Evolutionary conservation across 225 moss, liverwort and hornwort genomes (phyloP), one percentile per base, ranked within the genome.

Genomic region (Pseudisothecium myosuroides): DNA sequence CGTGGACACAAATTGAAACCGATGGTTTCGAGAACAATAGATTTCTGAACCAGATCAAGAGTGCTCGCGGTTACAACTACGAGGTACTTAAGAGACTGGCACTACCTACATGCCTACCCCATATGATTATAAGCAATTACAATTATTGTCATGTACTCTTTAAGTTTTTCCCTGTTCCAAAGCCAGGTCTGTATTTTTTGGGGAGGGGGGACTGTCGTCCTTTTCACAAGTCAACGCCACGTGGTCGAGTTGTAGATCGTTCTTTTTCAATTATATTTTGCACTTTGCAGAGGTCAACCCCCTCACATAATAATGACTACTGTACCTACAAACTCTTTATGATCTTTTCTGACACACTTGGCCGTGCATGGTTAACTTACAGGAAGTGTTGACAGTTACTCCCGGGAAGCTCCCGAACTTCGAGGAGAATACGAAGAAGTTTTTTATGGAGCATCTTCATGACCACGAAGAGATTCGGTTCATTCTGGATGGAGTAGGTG

Each of bases 401-500:
- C 96, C 94, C 0, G 92, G 91, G 10, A 92, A 88, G 82, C 88
- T 96, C 71, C 93, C 92, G 7, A 92, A 93, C 83, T 96, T 94
- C 83, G 94, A 96, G 78, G 92, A 87, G 80, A 94, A 94, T 34
- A 92, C 91, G 58, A 92, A 89, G 76, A 95, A 94, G 86, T 96
- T 96, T 83, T 96, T 86, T 17, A 88, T 89, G 87, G 95, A 95
- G 92, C 96, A 96, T 76, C 89, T 96, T 80, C 96, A 94, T 63
- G 93, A 94, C 65, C 89, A 94, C 5, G 96, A 95, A 72, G 96
- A 94, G 66, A 96, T 96, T 77, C 91, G 95, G 34, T 96, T 96
- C 83, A 92, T 96, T 62, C 94, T 95, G 47, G 96, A 93, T 18
- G 96, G 96, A 77, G 67, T 91, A 62, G 93, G 95, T 95, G 61